These are phyloP conservation scores for Phytopythium cucurbitacearum DNA, from an alignment of 352 stramenopile genomes.

Conservation along the genomic window DNA sequence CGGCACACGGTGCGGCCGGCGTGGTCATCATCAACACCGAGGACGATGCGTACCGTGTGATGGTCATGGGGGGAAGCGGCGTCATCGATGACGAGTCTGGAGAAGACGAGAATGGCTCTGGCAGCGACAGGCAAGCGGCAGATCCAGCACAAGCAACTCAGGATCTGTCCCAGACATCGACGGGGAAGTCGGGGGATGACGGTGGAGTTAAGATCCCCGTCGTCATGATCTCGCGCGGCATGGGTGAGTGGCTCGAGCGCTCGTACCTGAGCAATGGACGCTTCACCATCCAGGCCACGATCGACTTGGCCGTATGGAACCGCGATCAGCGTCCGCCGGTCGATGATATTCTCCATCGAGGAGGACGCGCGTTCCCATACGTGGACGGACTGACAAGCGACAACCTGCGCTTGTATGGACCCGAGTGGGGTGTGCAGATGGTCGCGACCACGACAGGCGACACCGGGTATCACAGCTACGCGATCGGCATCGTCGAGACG, in stretches of 20 bases:
- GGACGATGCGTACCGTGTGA: slow-evolving; percentile 56
- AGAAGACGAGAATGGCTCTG: slow-evolving; percentile 1
- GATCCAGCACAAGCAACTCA: too few species aligned
- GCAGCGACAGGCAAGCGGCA: too few species aligned
- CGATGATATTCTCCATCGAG: slow-evolving; percentile 1
- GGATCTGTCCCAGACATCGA: too few species aligned
- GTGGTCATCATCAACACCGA: slow-evolving; percentile 65
- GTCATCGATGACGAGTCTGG: slow-evolving; percentile 12
- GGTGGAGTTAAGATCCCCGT: slow-evolving; percentile 29
- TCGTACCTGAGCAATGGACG: background rate
- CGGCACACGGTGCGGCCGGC: slow-evolving; percentile 33
- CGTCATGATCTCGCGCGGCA: slow-evolving; percentile 60
- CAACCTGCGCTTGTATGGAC: slow-evolving; percentile 44
- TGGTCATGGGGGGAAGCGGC: slow-evolving; percentile 67
- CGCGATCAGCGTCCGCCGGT: slow-evolving; percentile 6
- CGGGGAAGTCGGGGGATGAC: too few species aligned
- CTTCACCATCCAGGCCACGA: slow-evolving; percentile 18
- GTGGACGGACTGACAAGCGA: slow-evolving; percentile 31
- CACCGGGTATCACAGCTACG: slow-evolving; percentile 27
- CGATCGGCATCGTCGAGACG: slow-evolving; percentile 48
- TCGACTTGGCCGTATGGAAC: slow-evolving; percentile 38
- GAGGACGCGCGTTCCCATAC: slow-evolving; percentile 27
- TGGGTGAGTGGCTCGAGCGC: slow-evolving; percentile 51
- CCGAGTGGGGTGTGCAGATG: slow-evolving; percentile 57
- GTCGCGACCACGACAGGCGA: slow-evolving; percentile 8